Conservation (phyloP, 345 rosid species). For the Ailanthus altissimus region DNA sequence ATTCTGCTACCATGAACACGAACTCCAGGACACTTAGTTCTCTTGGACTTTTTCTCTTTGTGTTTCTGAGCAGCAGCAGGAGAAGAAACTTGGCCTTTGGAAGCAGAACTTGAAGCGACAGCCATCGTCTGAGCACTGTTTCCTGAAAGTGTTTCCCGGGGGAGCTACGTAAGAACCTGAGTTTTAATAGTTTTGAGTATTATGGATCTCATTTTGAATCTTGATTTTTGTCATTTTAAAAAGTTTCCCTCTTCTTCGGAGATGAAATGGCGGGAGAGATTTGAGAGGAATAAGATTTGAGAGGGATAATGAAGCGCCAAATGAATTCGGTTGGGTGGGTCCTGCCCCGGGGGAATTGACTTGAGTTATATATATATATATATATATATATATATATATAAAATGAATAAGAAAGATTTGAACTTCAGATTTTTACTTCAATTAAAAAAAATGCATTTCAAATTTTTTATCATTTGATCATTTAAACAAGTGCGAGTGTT, state of each 20-base stretch:
- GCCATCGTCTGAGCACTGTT: slow-evolving; percentile 27
- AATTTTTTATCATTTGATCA: no score
- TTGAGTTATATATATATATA: no score
- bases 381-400: no score
- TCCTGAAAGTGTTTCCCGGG: not conserved
- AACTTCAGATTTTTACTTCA: no score
- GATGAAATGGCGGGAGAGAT: slow-evolving; percentile 14
- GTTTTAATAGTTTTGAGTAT: not conserved
- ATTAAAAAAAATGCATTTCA: no score
- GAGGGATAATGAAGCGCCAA: slow-evolving; percentile 15
- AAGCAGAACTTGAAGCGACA: slow-evolving; percentile 25
- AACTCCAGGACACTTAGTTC: slow-evolving; percentile 46
- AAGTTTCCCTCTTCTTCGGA: not conserved
- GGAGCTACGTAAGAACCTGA: no score
- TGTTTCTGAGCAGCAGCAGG: slow-evolving; percentile 3
- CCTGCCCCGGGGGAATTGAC: no score
- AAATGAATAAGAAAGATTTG: no score
- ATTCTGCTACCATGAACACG: slow-evolving; percentile 50
- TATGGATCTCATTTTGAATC: not conserved
- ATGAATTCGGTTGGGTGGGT: no score
- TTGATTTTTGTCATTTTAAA: not conserved
- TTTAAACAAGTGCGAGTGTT: no score
- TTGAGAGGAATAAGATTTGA: not conserved
- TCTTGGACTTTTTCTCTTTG: slow-evolving; percentile 24
- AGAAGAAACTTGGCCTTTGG: not conserved